Base-by-base conservation (phyloP, 1,284 basidiomycete species). In the Leccinum insolens region DNA sequence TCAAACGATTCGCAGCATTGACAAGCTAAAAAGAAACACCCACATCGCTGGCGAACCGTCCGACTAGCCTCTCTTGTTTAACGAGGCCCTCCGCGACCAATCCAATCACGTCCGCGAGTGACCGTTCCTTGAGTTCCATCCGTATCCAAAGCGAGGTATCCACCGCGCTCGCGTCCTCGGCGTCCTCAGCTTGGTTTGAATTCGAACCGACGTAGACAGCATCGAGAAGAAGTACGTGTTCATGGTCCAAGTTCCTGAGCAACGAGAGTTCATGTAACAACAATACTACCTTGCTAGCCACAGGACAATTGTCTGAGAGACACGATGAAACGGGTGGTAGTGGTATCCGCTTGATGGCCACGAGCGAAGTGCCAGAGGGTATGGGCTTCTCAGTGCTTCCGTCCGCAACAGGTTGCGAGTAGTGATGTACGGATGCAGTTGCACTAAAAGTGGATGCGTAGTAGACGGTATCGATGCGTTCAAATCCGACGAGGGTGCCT, bases 91-190 rank as follows among this genome's bases (percentile, higher is more conserved):
- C 83, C 28, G 81, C 85, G 4, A 86, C 84, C 37, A 92, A 76
- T 34, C 82, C 85, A 28, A 94, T 83, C 44, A 94, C 84, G 76
- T 94, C 93, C 71, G 92, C 92, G 69, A 94, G 79, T 74, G 91
- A 93, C 69, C 91, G 83, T 74, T 93, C 91, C 92, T 93, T 93
- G 34, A 94, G 84, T 75, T 93, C 92, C 93, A 94, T 94, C 68
- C 89, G 82, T 63, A 94, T 88, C 92, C 93, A 94, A 58, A 94
- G 78, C 67, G 87, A 84, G 7, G 76, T 76, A 63, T 78, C 77
- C 46, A 72, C 57, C 5, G 20, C 28, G 5, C 39, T 46, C 7
- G 68, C 63, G 34, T 61, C 62, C 17, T 64, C 62, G 3, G 11
- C 17, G 20, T 66, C 64, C 72, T 90, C 88, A 65, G 89, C 89